A percentile compares a stretch with the other conserved stretches of the same genome.
phyloP scores from a whole-genome alignment of 2,329 filamentous ascomycete genomes.

The Tolypocladium guangdongense region DNA sequence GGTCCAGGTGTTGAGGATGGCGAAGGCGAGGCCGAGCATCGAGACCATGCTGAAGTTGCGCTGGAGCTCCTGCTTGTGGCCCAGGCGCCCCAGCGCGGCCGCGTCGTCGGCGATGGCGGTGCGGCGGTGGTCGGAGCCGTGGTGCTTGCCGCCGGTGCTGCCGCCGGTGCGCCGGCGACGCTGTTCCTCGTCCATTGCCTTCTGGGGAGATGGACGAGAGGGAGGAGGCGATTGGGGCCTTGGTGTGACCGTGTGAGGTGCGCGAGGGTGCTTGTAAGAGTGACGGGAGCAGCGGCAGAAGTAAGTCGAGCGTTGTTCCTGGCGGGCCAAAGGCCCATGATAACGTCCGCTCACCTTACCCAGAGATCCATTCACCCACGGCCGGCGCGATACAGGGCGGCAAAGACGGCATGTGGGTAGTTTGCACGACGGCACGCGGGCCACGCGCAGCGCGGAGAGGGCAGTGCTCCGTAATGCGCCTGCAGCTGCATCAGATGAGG shows the following conservation, averaged over 20 bases:
- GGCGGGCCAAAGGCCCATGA: no score
- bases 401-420: neutral
- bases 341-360: neutral
- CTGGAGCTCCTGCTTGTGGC: conserved; percentile 37
- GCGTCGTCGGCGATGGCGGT: conserved; percentile 17
- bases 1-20: conserved; percentile 40
- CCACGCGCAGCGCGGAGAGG: no score
- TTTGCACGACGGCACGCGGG: neutral
- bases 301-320: no score
- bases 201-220: no score
- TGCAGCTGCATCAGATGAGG: neutral
- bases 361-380: neutral
- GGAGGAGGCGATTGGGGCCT: neutral
- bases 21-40: conserved; percentile 37
- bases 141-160: neutral
- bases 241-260: neutral
- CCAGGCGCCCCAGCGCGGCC: conserved; percentile 30
- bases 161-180: conserved; percentile 1
- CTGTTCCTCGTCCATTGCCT: neutral
- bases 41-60: conserved; percentile 38
- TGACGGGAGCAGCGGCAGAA: neutral
- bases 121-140: neutral
- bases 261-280: neutral
- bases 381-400: neutral
- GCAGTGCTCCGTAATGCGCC: no score